Evolutionary conservation across 441 rosid genomes (phyloP).

Genomic region (Pelargonium australe): DNA sequence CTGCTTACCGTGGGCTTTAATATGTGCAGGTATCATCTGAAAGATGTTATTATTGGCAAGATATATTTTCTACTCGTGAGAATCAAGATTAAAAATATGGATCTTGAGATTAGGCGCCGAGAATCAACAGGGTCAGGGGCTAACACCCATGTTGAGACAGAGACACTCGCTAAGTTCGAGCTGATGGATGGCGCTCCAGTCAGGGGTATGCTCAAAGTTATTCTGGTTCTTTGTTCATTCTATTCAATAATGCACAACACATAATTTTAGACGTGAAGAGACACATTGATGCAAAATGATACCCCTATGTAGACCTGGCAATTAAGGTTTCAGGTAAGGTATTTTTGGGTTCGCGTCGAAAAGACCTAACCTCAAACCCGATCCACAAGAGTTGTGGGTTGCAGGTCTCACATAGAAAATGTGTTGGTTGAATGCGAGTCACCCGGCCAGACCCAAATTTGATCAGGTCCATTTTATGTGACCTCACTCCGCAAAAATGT

Average conservation of each 20-base stretch:
- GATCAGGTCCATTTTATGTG: too few relatives aligned
- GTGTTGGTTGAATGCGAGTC: too few relatives aligned
- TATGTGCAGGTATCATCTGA: conserved; percentile 77
- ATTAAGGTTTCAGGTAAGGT: too few relatives aligned
- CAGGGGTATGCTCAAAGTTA: conserved; percentile 49
- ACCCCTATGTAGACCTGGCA: too few relatives aligned
- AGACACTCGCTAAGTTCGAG: conserved; percentile 91
- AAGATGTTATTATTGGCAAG: conserved; percentile 90
- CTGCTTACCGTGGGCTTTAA: conserved; percentile 6
- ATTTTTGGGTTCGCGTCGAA: too few relatives aligned
- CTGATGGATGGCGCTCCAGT: conserved; percentile 99
- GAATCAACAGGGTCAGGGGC: conserved; percentile 96
- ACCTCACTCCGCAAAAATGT: too few relatives aligned
- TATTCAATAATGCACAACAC: background rate
- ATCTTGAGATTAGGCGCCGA: conserved; percentile 92
- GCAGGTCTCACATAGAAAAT: background rate
- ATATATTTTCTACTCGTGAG: conserved; percentile 71
- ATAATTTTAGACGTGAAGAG: background rate
- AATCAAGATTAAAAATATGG: conserved; percentile 84
- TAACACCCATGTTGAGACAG: conserved; percentile 93
- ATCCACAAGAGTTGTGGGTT: background rate
- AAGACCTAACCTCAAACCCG: background rate
- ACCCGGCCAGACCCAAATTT: too few relatives aligned
- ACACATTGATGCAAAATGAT: too few relatives aligned
- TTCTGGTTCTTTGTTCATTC: background rate